Conservation (phyloP, 2,329 filamentous ascomycete genomes). For the Alternaria ethzedia region DNA sequence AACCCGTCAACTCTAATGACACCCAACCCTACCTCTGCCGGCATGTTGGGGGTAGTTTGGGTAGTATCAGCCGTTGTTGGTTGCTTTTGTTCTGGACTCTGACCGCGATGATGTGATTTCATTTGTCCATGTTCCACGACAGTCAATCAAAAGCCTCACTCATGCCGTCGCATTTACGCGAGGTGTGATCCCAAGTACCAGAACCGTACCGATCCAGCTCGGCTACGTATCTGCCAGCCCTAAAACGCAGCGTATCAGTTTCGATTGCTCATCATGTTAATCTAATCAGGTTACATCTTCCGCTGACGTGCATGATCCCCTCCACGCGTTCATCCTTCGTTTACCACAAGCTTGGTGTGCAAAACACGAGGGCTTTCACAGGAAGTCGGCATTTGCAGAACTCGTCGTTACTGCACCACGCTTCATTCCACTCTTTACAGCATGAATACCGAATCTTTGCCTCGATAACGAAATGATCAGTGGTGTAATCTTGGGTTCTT, state of each 20-base stretch:
- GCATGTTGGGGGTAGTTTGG: not conserved
- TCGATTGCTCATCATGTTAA: slow-evolving; percentile 33
- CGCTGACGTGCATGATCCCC: slow-evolving; percentile 30
- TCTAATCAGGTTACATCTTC: slow-evolving; percentile 43
- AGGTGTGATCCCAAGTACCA: slow-evolving; percentile 32
- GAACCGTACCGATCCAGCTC: slow-evolving; percentile 23
- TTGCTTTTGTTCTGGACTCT: not conserved
- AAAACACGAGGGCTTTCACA: not conserved
- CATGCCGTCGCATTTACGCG: slow-evolving; percentile 25
- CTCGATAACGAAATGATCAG: not conserved
- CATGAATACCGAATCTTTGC: not conserved
- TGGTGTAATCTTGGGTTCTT: not conserved
- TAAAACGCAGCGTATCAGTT: slow-evolving; percentile 32
- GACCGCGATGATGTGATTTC: not conserved
- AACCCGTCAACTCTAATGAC: not conserved
- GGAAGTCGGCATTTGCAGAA: not conserved
- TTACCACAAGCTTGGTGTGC: not conserved
- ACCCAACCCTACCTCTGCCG: not conserved
- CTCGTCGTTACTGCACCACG: not conserved
- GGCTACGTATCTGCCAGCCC: slow-evolving; percentile 28
- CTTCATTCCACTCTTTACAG: not conserved
- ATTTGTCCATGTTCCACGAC: slow-evolving; percentile 7
- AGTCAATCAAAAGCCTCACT: slow-evolving; percentile 18
- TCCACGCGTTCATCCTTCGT: slow-evolving; percentile 8
- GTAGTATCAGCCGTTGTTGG: not conserved